Evolutionary conservation across 768 basidiomycete species (phyloP), one percentile per base, ranked within the genome.

Genomic region (Gloeostereum incarnatum): DNA sequence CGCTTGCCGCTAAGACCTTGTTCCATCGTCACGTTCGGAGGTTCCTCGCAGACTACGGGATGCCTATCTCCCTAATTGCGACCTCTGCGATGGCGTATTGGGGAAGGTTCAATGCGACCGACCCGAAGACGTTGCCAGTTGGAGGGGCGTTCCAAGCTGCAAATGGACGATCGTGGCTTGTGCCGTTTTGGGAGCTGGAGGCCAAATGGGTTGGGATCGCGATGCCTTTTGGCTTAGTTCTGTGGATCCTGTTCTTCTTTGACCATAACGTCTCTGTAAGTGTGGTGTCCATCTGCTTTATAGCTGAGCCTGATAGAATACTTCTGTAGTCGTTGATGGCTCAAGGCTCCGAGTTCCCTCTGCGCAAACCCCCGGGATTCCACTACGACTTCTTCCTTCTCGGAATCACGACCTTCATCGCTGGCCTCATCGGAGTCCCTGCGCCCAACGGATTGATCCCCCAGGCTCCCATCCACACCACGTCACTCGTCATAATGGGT

Each of bases 221-320:
- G 0, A 64, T 92, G 30, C 92, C 91, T 0, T 96, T 96, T 49
- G 93, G 92, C 2, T 57, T 92, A 29, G 65, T 91, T 16, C 65
- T 98, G 4, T 96, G 87, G 77, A 73, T 94, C 17, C 61, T 96
- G 31, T 94, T 97, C 62, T 92, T 92, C 66, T 96, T 96, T 48
- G 91, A 97, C 46, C 87, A 92, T 47, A 93, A 93, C 48, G 87
- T 92, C 38, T 92, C 89, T 33, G 87, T 88, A 54, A 48, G 82
- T 60, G 35, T 10, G 19, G 26, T 30, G 20, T n/a, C 19, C 22
- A 22, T 31, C 9, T 6, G 3, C n/a, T n/a, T 34, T 13, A 17
- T 38, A 32, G 13, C 21, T 25, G 20, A 10, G 14, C 5, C 20
- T 33, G 24, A 6, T 36, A 34, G 17, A 42, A 19, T 38, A 34